Evolutionary conservation across 2,329 filamentous ascomycete species (phyloP).

Genomic region (Aspergillus chevalieri): DNA sequence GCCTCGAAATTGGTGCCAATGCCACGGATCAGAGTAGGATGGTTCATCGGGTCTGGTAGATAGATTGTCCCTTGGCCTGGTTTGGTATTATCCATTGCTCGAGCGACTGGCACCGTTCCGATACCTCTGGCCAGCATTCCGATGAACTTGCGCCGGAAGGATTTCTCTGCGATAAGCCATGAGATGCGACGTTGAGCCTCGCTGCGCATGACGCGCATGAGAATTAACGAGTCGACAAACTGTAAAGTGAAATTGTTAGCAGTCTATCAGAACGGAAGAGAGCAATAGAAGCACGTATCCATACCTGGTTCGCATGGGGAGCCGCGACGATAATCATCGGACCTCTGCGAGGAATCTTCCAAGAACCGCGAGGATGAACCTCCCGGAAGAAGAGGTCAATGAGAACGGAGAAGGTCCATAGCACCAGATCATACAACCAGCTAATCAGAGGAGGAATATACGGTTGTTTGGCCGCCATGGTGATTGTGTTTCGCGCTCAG

Average conservation of each 20-base stretch:
- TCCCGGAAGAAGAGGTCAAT: conserved; percentile 98
- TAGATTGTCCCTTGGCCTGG: conserved; percentile 74
- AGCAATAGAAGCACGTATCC: conserved; percentile 16
- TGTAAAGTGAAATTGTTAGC: conserved; percentile 31
- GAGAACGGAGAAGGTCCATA: conserved; percentile 56
- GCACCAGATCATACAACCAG: conserved; percentile 46
- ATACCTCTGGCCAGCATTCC: conserved; percentile 78
- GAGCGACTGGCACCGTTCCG: conserved; percentile 85
- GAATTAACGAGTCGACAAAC: conserved; percentile 92
- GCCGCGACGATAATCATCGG: conserved; percentile 94
- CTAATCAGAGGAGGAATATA: conserved; percentile 41
- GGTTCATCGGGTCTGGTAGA: conserved; percentile 77
- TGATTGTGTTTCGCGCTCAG: conserved; percentile 1
- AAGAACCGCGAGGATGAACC: conserved; percentile 88
- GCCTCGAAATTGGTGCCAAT: conserved; percentile 76
- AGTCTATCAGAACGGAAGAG: neutral
- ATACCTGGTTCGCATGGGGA: conserved; percentile 89
- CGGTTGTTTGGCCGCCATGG: conserved; percentile 31
- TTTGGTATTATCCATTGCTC: conserved; percentile 83
- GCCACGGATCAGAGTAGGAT: conserved; percentile 74
- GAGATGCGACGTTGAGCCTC: conserved; percentile 85
- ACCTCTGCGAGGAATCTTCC: conserved; percentile 83
- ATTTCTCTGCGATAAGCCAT: conserved; percentile 91
- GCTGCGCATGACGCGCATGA: conserved; percentile 82
- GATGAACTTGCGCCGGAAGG: conserved; percentile 82